A percentile compares a stretch with the other conserved stretches of the same genome.
phyloP scores from a whole-genome alignment of 257 asterid genomes.

The Penstemon eatonii region DNA sequence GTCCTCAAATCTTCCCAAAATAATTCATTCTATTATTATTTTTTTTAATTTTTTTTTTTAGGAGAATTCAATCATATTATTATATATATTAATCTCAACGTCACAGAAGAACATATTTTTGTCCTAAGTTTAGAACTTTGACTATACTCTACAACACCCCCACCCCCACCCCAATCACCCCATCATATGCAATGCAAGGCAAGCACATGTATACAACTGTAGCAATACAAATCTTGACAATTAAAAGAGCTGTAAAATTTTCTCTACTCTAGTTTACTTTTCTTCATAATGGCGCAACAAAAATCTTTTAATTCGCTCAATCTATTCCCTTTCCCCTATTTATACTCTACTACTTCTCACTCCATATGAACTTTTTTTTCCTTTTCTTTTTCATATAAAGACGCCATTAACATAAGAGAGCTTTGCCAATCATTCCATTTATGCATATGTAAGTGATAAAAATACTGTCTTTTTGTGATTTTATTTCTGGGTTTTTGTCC shows the following conservation, averaged over 20 bases:
- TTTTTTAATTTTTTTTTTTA: too few species aligned
- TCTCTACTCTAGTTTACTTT: constrained; percentile 35
- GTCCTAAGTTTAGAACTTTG: too few species aligned
- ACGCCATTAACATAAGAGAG: neutral
- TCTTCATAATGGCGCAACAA: constrained; percentile 29
- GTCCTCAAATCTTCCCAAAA: too few species aligned
- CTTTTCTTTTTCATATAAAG: too few species aligned
- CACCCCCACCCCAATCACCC: neutral
- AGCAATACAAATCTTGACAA: neutral
- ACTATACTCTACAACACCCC: neutral
- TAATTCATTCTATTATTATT: too few species aligned
- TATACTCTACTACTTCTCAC: neutral
- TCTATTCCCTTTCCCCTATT: constrained; percentile 8
- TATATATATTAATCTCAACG: too few species aligned
- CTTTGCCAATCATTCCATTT: neutral
- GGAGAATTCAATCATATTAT: too few species aligned
- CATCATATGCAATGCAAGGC: too few species aligned
- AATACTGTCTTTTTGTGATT: constrained; percentile 16
- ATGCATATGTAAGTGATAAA: constrained; percentile 21
- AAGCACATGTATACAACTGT: constrained; percentile 20
- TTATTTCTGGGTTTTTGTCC: constrained; percentile 29
- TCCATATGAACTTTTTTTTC: too few species aligned
- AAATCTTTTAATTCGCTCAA: constrained; percentile 2
- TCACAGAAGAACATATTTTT: too few species aligned
- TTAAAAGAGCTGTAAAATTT: constrained; percentile 9